Evolutionary conservation across 768 basidiomycete species (phyloP).

Genomic region (Phylloporus sp.): DNA sequence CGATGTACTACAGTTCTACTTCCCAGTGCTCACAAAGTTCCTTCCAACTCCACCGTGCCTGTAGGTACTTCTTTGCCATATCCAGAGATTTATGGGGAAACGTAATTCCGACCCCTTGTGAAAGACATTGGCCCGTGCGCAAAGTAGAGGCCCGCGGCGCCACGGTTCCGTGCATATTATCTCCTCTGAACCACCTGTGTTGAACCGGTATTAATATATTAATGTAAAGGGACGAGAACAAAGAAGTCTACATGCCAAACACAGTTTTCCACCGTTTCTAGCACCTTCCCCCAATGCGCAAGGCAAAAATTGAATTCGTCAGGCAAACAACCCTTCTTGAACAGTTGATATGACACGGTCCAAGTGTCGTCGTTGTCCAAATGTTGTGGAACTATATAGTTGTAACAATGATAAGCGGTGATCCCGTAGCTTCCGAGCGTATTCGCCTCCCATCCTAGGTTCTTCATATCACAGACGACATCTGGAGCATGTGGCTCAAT

Average conservation of each 20-base stretch:
- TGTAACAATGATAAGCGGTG: conserved; percentile 6
- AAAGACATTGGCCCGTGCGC: not conserved
- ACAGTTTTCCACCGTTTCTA: conserved; percentile 3
- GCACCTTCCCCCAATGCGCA: not conserved
- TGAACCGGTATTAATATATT: too few relatives aligned
- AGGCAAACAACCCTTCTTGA: not conserved
- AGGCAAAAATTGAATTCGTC: conserved; percentile 10
- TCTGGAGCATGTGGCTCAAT: not conserved
- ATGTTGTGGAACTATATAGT: conserved; percentile 6
- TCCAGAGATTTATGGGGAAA: not conserved
- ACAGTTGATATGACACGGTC: conserved; percentile 5
- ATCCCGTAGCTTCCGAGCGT: conserved; percentile 1
- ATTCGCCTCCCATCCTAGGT: not conserved
- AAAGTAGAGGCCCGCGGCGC: conserved; percentile 5
- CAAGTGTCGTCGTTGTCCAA: conserved; percentile 1
- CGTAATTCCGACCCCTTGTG: conserved; percentile 6
- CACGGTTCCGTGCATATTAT: conserved; percentile 8
- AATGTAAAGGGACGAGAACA: not conserved
- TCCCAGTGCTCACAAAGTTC: conserved; percentile 1
- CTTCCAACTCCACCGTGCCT: conserved; percentile 5
- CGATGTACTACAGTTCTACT: not conserved
- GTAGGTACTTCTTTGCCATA: conserved; percentile 8
- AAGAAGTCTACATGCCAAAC: not conserved
- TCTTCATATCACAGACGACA: not conserved
- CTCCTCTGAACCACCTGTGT: conserved; percentile 13